Conservation (phyloP, 2,329 filamentous ascomycete genomes). For the Microsporum canis region DNA sequence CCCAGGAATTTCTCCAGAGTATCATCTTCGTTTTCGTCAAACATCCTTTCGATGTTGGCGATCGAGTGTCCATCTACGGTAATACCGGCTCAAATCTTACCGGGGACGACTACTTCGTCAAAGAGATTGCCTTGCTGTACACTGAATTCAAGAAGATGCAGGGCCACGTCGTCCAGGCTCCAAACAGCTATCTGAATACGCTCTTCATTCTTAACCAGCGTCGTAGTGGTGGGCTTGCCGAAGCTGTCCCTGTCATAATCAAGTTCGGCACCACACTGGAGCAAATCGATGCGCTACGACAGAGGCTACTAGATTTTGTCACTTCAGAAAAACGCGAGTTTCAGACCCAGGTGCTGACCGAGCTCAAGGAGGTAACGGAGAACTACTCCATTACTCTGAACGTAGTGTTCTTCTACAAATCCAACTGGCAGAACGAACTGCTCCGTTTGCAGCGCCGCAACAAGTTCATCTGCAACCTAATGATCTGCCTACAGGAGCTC, state of each 20-base stretch:
- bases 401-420: slow-evolving; percentile 95
- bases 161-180: slow-evolving; percentile 88
- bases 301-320: slow-evolving; percentile 72
- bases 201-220: slow-evolving; percentile 93
- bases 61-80: slow-evolving; percentile 83
- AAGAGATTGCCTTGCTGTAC: slow-evolving; percentile 82
- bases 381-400: slow-evolving; percentile 80
- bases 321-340: slow-evolving; percentile 79
- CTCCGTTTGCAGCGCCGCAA: slow-evolving; percentile 82
- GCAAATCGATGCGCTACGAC: slow-evolving; percentile 71
- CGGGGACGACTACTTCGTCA: slow-evolving; percentile 93
- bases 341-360: slow-evolving; percentile 73
- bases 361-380: slow-evolving; percentile 67
- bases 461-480: slow-evolving; percentile 85
- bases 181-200: slow-evolving; percentile 84
- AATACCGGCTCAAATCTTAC: slow-evolving; percentile 67
- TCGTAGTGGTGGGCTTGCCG: slow-evolving; percentile 75
- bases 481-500: slow-evolving; percentile 70
- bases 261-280: slow-evolving; percentile 78
- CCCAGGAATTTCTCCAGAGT: slow-evolving; percentile 85
- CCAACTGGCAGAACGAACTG: slow-evolving; percentile 90
- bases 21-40: slow-evolving; percentile 87
- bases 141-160: slow-evolving; percentile 99
- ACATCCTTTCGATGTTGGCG: slow-evolving; percentile 92
- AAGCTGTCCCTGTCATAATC: slow-evolving; percentile 71